Conservation (phyloP, 2,329 filamentous ascomycete genomes). For the Bipolaris cookei region DNA sequence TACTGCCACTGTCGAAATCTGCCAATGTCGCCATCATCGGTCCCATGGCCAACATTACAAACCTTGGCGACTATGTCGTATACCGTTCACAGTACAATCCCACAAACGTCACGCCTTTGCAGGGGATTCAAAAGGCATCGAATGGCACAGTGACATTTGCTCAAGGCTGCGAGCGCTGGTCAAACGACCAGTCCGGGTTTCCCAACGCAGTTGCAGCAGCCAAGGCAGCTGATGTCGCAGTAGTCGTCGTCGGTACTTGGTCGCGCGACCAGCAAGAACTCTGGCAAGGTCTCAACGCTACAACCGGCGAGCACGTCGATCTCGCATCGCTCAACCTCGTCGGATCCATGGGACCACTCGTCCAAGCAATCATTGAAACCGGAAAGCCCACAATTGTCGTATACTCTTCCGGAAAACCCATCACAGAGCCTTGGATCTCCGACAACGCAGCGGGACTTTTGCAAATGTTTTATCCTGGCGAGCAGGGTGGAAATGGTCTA, state of each 20-base stretch:
- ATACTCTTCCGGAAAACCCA: constrained; percentile 72
- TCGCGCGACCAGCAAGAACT: constrained; percentile 74
- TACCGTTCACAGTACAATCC: constrained; percentile 63
- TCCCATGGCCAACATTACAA: constrained; percentile 65
- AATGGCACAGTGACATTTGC: constrained; percentile 69
- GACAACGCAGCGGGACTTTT: constrained; percentile 68
- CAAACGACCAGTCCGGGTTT: constrained; percentile 71
- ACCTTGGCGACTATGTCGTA: constrained; percentile 78
- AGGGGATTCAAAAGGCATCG: constrained; percentile 67
- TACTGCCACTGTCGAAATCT: constrained; percentile 69
- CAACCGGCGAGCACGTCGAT: constrained; percentile 77
- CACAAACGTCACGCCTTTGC: constrained; percentile 71
- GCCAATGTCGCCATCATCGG: constrained; percentile 76
- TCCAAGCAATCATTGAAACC: constrained; percentile 70
- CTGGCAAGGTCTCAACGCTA: constrained; percentile 73
- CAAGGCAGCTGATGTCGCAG: constrained; percentile 70
- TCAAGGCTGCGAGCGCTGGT: constrained; percentile 76
- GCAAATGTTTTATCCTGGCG: constrained; percentile 77
- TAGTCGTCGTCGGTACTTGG: constrained; percentile 79
- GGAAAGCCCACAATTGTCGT: constrained; percentile 72
- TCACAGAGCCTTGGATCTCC: constrained; percentile 76
- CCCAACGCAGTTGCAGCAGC: constrained; percentile 69
- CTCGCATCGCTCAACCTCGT: constrained; percentile 68
- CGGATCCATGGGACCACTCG: constrained; percentile 71
- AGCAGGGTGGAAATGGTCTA: constrained; percentile 70